Conservation (phyloP, 305 asterid genomes). For the Fraxinus dipetala region DNA sequence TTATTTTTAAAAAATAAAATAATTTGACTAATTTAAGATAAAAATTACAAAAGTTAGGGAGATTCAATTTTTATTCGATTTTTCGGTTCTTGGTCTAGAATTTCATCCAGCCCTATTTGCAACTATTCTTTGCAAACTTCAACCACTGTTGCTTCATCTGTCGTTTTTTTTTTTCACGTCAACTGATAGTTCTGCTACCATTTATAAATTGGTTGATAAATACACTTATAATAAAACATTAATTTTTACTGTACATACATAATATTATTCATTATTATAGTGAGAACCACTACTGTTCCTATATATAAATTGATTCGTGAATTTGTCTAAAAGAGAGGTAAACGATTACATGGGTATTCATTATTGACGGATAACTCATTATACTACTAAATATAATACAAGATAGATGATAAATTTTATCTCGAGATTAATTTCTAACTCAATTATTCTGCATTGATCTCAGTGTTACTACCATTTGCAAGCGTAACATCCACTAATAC, state of each 20-base stretch:
- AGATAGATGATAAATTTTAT: constrained; percentile 7
- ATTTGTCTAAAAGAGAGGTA: neutral
- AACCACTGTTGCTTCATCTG: neutral
- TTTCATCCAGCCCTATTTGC: neutral
- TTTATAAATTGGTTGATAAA: neutral
- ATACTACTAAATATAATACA: neutral
- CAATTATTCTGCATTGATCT: neutral
- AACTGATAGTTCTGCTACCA: neutral
- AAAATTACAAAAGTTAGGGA: no score
- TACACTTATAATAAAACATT: no score
- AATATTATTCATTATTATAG: neutral
- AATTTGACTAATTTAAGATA: no score
- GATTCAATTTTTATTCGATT: no score
- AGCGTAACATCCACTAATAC: neutral
- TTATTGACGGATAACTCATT: neutral
- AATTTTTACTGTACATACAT: neutral
- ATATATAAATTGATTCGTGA: neutral
- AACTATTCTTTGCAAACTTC: neutral
- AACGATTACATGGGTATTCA: neutral
- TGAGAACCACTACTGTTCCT: neutral
- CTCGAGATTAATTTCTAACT: constrained; percentile 26
- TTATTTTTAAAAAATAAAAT: no score
- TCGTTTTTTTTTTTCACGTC: neutral
- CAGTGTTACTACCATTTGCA: neutral
- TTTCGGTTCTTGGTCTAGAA: no score